Evolutionary conservation across 2,329 filamentous ascomycete species (phyloP).

Genomic region (Rhynchosporium secalis): DNA sequence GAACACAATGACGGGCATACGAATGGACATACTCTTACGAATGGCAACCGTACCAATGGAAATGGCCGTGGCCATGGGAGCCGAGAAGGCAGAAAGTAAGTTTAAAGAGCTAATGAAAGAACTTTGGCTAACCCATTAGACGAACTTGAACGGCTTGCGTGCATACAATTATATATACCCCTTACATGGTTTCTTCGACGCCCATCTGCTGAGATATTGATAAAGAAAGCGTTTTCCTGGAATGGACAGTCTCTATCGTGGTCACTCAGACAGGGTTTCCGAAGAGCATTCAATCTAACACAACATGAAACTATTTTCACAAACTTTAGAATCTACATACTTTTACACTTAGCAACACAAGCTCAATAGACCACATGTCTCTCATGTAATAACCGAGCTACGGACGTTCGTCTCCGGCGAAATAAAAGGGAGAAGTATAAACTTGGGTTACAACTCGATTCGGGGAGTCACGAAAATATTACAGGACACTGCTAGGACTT

Average conservation of each 20-base stretch:
- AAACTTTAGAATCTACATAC: no score
- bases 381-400: no score
- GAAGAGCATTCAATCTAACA: background rate
- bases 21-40: constrained; percentile 1
- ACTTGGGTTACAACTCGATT: no score
- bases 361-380: no score
- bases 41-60: constrained; percentile 23
- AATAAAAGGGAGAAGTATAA: no score
- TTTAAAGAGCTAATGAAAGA: constrained; percentile 5
- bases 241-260: background rate
- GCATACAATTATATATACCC: constrained; percentile 17
- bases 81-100: constrained; percentile 26
- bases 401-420: no score
- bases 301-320: background rate
- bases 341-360: no score
- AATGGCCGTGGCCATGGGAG: constrained; percentile 7
- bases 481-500: no score
- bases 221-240: background rate
- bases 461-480: no score
- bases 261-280: no score
- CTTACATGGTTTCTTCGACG: constrained; percentile 2
- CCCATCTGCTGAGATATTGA: background rate
- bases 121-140: background rate
- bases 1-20: background rate
- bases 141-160: constrained; percentile 13